phyloP scores from a whole-genome alignment of 1,284 basidiomycete species.

The Cryptococcus amylolentus region DNA sequence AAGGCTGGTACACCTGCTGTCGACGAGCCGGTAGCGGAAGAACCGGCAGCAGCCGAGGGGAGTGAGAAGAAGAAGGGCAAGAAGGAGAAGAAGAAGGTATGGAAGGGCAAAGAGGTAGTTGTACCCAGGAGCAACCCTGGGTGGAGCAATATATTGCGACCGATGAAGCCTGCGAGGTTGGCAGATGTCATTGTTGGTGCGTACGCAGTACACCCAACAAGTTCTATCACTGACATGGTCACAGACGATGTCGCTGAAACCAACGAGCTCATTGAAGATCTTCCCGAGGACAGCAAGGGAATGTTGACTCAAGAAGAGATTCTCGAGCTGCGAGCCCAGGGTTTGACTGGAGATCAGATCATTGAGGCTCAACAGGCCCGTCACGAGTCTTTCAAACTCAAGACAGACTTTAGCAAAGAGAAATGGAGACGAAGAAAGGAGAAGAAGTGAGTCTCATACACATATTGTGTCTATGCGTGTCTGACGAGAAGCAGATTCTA shows the following conservation, averaged over 20 bases:
- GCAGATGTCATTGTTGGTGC: too few relatives aligned
- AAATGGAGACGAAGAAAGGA: conserved; percentile 94
- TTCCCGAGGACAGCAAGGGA: conserved; percentile 60
- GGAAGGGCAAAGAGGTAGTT: conserved; percentile 13
- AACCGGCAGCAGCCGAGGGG: not conserved
- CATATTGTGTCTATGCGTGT: not conserved
- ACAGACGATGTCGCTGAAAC: conserved; percentile 47
- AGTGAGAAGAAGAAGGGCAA: conserved; percentile 30
- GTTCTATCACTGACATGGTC: not conserved
- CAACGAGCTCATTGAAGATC: conserved; percentile 57
- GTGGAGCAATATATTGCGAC: conserved; percentile 39
- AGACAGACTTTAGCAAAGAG: conserved; percentile 95
- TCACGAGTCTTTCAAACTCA: conserved; percentile 82
- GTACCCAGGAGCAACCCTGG: conserved; percentile 25
- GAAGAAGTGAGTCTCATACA: conserved; percentile 65
- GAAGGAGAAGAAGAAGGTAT: conserved; percentile 23
- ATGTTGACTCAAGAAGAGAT: conserved; percentile 77
- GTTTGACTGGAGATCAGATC: conserved; percentile 66
- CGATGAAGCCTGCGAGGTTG: conserved; percentile 18
- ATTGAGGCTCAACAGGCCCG: conserved; percentile 87
- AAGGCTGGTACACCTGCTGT: conserved; percentile 2
- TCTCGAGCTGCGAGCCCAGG: conserved; percentile 56
- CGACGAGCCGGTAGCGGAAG: conserved; percentile 1
- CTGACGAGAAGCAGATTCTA: conserved; percentile 61
- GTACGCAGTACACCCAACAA: too few relatives aligned